Base-by-base conservation (phyloP, 2,329 filamentous ascomycete genomes). In the Alternaria sp. region DNA sequence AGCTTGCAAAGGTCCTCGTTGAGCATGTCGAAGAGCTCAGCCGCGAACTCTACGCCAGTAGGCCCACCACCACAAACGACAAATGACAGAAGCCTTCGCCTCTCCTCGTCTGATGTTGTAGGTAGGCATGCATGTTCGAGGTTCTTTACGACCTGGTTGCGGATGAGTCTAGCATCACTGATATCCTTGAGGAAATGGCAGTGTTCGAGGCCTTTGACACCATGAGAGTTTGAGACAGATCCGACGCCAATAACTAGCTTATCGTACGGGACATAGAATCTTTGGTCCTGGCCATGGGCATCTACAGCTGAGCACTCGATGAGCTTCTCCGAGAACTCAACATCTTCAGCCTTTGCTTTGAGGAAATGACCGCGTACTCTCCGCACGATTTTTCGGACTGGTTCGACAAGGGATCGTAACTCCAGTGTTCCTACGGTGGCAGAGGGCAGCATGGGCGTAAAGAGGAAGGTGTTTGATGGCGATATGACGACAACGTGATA, bases 151-250 rank as follows among this genome's bases (percentile, higher is more conserved):
- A 99, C 88, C 66, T 89, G 85, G 77, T 96, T 97, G 59, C 94
- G 90, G 70, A 99, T 97, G 71, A 87, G 83, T 26, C 94, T 88
- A 5, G 96, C 95, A 76, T 99, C 94, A 61, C 91, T 90, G 67
- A 99, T 96, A 60, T 96, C 91, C 79, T 99, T 99, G 62, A 99
- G 84, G 80, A 97, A 97, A 78, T 93, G 88, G 78, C 93, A 97
- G 75, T 99, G 86, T 68, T 98, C 92, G 11, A 99, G 84, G 9
- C 95, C 95, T 75, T 95, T 93, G 56, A 99, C 96, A 44, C 96
- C 96, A 72, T 99, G 95, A 1, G 93, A 89, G 75, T 99, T 99
- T 13, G 93, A 96, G 17, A 90, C 88, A 21, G 93, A 97, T 33
- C 94, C 94, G 58, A 98, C 93, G 26, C 89, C 93, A 69, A 99